Base-by-base conservation (phyloP, 805 yeast genomes). In the Sporopachydermia lactativora region DNA sequence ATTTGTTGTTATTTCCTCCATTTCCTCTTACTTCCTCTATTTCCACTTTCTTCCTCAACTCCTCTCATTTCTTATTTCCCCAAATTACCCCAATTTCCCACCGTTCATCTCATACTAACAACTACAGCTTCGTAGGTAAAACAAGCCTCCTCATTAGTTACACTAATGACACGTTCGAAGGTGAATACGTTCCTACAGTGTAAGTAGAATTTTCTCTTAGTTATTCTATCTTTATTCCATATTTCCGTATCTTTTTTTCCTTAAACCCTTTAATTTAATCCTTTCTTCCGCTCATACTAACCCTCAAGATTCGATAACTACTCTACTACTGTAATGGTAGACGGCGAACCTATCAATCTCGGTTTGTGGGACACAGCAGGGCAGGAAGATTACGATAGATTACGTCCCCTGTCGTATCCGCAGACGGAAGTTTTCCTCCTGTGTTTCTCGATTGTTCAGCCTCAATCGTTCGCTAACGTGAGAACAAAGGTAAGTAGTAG, bases 331-430 rank as follows among this genome's bases (percentile, higher is more conserved):
- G 85, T 86, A 17, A 73, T 84, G 70, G 77, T 78, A 15, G 89
- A 81, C 51, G 79, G 81, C 18, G 85, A 79, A 52, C 82, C 84
- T 41, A 78, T 81, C 52, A 84, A 83, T 53, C 66, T 86, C 40
- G 94, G 94, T 17, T 68, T 86, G 37, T 86, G 95, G 95, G 96
- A 86, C 71, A 86, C 96, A 13, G 95, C 96, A 3, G 96, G 96
- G 18, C 95, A 86, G 60, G 81, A 82, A 53, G 95, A 85, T 56
- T 85, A 85, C 58, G 95, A 86, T 57, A 68, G 95, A 45, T 68
- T 85, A 52, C 70, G 96, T 59, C 96, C 96, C 2, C 65, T 86
- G 45, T 80, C 92, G 5, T 86, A 86, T 53, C 95, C 95, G 3
- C 95, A 86, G 55, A 85, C 96, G 0, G 95, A 84, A 51, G 81